These are phyloP conservation scores for Penicillium riverlandense DNA, from an alignment of 495 filamentous ascomycete species.

Conservation along the genomic window DNA sequence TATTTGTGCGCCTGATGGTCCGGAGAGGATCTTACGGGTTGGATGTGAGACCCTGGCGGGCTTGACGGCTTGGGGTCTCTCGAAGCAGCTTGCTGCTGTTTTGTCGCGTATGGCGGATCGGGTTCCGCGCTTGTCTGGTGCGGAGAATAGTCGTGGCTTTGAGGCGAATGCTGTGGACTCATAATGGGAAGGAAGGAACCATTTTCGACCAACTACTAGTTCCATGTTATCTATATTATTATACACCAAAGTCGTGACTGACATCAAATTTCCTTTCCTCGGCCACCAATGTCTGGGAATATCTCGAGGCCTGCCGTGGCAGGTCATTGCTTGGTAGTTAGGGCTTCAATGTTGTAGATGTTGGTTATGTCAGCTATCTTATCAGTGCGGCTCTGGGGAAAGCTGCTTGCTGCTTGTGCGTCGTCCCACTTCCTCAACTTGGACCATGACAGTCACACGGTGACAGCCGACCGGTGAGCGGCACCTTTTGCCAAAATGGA, in stretches of 20 bases:
- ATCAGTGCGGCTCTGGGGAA: neutral
- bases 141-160: neutral
- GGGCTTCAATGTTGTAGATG: neutral
- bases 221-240: no score
- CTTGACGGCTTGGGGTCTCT: slow-evolving; percentile 34
- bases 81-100: slow-evolving; percentile 23
- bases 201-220: no score
- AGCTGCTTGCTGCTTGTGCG: no score
- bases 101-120: slow-evolving; percentile 24
- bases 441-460: no score
- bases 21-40: slow-evolving; percentile 30
- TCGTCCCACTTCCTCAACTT: no score
- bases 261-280: no score
- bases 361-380: slow-evolving; percentile 6
- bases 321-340: no score
- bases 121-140: slow-evolving; percentile 3
- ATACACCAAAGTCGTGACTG: no score
- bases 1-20: slow-evolving; percentile 36
- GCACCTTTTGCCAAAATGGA: slow-evolving; percentile 29
- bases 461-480: no score
- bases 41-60: slow-evolving; percentile 33
- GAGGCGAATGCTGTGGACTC: neutral
- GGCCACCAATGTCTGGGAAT: no score
- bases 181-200: no score
- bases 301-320: no score